phyloP scores from a whole-genome alignment of 2,329 filamentous ascomycete species.

The Pseudopithomyces maydicus region DNA sequence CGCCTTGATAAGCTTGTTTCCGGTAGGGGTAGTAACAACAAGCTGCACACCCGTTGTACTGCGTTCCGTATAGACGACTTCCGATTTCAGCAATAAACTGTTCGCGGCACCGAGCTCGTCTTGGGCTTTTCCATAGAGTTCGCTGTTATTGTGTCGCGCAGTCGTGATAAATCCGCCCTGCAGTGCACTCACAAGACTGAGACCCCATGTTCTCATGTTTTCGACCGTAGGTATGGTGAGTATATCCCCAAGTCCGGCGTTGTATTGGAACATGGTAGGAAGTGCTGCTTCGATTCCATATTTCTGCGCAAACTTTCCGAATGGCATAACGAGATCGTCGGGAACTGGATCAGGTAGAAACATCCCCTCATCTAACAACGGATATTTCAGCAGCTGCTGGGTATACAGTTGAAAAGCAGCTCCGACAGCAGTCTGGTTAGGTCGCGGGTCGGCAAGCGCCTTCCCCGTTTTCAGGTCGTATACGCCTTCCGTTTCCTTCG shows the following conservation, averaged over 20 bases:
- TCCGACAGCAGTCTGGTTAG: not conserved
- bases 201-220: not conserved
- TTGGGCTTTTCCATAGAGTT: slow-evolving; percentile 22
- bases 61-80: slow-evolving; percentile 1
- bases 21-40: slow-evolving; percentile 20
- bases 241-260: slow-evolving; percentile 41
- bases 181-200: not conserved
- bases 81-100: slow-evolving; percentile 9
- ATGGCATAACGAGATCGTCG: slow-evolving; percentile 55
- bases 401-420: not conserved
- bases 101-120: slow-evolving; percentile 10
- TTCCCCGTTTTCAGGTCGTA: not conserved
- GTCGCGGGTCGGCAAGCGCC: not conserved
- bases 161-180: slow-evolving; percentile 14
- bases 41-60: slow-evolving; percentile 2
- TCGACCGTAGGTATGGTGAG: slow-evolving; percentile 48
- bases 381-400: slow-evolving; percentile 7
- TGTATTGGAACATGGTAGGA: slow-evolving; percentile 34
- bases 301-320: slow-evolving; percentile 56
- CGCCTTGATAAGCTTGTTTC: slow-evolving; percentile 39
- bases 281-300: slow-evolving; percentile 52
- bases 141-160: slow-evolving; percentile 24
- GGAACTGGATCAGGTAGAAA: slow-evolving; percentile 53
- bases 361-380: slow-evolving; percentile 44
- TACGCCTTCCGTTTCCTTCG: not conserved